Conservation (phyloP, 2,329 filamentous ascomycete species). For the Fusarium miscanthi region DNA sequence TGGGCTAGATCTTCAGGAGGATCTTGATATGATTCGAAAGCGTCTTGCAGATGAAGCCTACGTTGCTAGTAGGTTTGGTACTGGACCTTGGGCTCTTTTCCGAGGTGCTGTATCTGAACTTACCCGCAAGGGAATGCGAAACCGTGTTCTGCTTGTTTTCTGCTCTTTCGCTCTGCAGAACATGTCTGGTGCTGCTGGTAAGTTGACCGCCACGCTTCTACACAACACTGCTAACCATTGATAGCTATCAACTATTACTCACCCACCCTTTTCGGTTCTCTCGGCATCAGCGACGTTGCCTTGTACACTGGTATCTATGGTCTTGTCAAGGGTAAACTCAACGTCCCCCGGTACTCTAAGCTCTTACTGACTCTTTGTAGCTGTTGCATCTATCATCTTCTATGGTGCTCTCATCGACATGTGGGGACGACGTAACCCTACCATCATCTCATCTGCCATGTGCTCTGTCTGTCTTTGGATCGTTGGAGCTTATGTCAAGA, state of each 20-base stretch:
- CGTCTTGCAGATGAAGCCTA: slow-evolving; percentile 50
- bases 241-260: slow-evolving; percentile 58
- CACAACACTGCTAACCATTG: background rate
- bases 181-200: slow-evolving; percentile 54
- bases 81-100: slow-evolving; percentile 50
- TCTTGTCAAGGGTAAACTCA: slow-evolving; percentile 51
- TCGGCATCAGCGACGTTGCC: slow-evolving; percentile 58
- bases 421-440: slow-evolving; percentile 54
- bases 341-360: rapidly evolving
- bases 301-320: slow-evolving; percentile 65
- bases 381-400: slow-evolving; percentile 55
- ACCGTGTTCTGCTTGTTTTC: slow-evolving; percentile 53
- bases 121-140: slow-evolving; percentile 54
- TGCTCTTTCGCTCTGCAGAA: slow-evolving; percentile 55
- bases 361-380: slow-evolving; percentile 28
- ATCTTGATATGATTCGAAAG: slow-evolving; percentile 58
- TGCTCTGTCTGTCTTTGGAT: slow-evolving; percentile 63
- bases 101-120: slow-evolving; percentile 51
- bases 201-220: background rate
- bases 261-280: slow-evolving; percentile 54
- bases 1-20: slow-evolving; percentile 56
- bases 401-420: slow-evolving; percentile 54
- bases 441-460: slow-evolving; percentile 60
- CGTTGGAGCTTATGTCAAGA: slow-evolving; percentile 65
- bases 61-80: slow-evolving; percentile 49